phyloP scores from a whole-genome alignment of 441 rosid species.

The Erodium moschatum region DNA sequence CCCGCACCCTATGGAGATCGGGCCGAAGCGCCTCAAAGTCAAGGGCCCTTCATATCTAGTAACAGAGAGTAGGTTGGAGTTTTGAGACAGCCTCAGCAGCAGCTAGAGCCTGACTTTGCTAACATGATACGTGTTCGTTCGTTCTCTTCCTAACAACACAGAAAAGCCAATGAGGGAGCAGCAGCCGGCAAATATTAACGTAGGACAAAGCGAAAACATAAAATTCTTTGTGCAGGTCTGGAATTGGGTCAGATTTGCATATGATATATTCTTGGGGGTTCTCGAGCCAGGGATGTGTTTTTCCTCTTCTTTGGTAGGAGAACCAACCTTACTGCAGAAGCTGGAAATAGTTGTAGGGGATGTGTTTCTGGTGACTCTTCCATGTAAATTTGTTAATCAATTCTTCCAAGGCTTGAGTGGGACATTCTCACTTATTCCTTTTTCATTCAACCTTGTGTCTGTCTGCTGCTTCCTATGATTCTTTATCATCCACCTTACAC shows the following conservation, averaged over 20 bases:
- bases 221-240: slow-evolving; percentile 57
- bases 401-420: too few species aligned
- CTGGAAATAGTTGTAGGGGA: slow-evolving; percentile 23
- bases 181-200: slow-evolving; percentile 36
- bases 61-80: slow-evolving; percentile 36
- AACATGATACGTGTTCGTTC: background rate
- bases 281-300: slow-evolving; percentile 31
- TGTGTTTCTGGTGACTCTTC: too few species aligned
- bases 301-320: slow-evolving; percentile 43
- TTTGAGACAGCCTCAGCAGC: slow-evolving; percentile 24
- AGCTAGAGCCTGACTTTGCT: slow-evolving; percentile 7
- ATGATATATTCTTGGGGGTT: slow-evolving; percentile 44
- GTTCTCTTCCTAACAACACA: slow-evolving; percentile 39
- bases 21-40: slow-evolving; percentile 77
- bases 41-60: slow-evolving; percentile 52
- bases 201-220: slow-evolving; percentile 30
- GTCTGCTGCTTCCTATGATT: too few species aligned
- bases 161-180: slow-evolving; percentile 28
- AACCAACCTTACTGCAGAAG: slow-evolving; percentile 35
- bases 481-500: too few species aligned
- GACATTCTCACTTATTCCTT: too few species aligned
- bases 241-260: slow-evolving; percentile 35
- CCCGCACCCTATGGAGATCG: slow-evolving; percentile 34
- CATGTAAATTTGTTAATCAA: too few species aligned
- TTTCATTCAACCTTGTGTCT: too few species aligned